phyloP scores from a whole-genome alignment of 768 basidiomycete genomes.

The Russula brevipes region DNA sequence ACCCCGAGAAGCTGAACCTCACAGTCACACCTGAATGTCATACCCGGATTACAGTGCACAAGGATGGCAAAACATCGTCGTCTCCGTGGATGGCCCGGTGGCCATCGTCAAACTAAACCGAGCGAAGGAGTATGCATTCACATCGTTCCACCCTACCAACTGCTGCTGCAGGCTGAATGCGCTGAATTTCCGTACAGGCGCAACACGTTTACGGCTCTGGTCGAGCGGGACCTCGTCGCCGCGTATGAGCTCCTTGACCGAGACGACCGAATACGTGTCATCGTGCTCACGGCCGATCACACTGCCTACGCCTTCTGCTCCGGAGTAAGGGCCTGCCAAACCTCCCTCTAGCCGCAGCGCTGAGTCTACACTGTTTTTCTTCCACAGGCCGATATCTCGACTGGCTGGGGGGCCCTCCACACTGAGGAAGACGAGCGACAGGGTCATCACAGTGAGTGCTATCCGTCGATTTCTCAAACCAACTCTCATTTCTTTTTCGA shows the following conservation, averaged over 20 bases:
- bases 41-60: slow-evolving; percentile 18
- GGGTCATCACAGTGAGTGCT: slow-evolving; percentile 41
- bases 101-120: slow-evolving; percentile 45
- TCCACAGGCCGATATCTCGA: slow-evolving; percentile 44
- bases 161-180: background rate
- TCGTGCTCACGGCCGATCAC: slow-evolving; percentile 49
- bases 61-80: slow-evolving; percentile 42
- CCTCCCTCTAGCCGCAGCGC: background rate
- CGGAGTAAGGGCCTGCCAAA: slow-evolving; percentile 37
- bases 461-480: background rate
- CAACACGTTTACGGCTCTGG: slow-evolving; percentile 38
- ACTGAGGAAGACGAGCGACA: slow-evolving; percentile 39
- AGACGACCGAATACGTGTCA: slow-evolving; percentile 49
- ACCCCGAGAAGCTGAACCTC: background rate
- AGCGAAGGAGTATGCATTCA: slow-evolving; percentile 40
- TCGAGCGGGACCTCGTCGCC: slow-evolving; percentile 39
- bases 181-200: slow-evolving; percentile 34
- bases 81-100: slow-evolving; percentile 41
- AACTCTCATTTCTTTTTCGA: too few species aligned
- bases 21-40: slow-evolving; percentile 8
- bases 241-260: slow-evolving; percentile 44
- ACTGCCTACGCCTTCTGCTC: slow-evolving; percentile 52
- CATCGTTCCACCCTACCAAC: background rate
- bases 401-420: slow-evolving; percentile 43
- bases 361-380: background rate